Evolutionary conservation across 2,329 filamentous ascomycete species (phyloP).

Genomic region (Aspergillus clavatus): DNA sequence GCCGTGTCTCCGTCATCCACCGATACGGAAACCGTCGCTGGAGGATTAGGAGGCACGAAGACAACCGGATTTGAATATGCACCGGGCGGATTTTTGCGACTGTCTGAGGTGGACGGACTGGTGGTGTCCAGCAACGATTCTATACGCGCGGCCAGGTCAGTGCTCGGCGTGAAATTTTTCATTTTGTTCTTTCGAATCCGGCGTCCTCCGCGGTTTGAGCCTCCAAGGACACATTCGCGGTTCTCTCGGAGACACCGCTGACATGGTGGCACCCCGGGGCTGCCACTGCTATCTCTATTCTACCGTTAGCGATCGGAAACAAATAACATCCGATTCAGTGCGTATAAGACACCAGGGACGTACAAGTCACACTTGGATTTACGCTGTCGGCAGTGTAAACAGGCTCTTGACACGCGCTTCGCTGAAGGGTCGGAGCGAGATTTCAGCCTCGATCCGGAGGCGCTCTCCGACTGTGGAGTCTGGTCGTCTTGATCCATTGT

Average conservation of each 20-base stretch:
- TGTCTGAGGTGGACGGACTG: constrained; percentile 25
- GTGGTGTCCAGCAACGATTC: constrained; percentile 23
- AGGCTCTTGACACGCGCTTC: constrained; percentile 47
- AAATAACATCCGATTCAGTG: no score
- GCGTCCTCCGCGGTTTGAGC: constrained; percentile 56
- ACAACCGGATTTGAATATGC: constrained; percentile 32
- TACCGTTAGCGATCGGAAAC: constrained; percentile 24
- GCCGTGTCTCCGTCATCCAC: constrained; percentile 37
- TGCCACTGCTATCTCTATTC: constrained; percentile 43
- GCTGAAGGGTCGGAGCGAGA: constrained; percentile 30
- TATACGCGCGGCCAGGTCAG: constrained; percentile 21
- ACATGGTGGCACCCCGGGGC: constrained; percentile 51
- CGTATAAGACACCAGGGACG: constrained; percentile 26
- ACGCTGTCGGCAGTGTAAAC: constrained; percentile 46
- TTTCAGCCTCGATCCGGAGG: constrained; percentile 11
- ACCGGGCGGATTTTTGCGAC: constrained; percentile 20
- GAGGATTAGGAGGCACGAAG: constrained; percentile 31
- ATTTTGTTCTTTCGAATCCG: constrained; percentile 52
- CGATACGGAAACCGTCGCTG: constrained; percentile 21
- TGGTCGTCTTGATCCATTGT: constrained; percentile 16
- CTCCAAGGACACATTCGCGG: constrained; percentile 56
- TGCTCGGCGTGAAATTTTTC: constrained; percentile 29
- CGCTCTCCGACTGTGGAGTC: constrained; percentile 10
- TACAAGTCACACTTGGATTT: constrained; percentile 51
- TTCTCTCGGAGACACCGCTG: constrained; percentile 54